phyloP scores from a whole-genome alignment of 768 basidiomycete species.

The Amanita rubescens region DNA sequence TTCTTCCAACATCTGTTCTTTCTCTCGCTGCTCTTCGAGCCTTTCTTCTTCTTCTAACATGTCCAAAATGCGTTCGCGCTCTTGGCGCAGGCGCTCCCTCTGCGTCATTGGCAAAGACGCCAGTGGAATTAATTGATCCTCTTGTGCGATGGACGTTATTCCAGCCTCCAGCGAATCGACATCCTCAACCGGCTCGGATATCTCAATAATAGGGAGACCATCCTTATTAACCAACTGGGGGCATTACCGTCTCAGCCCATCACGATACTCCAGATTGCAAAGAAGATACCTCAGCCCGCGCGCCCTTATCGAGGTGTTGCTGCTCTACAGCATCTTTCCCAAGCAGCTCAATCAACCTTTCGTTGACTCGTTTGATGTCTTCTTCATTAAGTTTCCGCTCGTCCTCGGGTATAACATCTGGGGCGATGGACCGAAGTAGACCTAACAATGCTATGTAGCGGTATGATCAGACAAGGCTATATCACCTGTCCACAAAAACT shows the following conservation, averaged over 20 bases:
- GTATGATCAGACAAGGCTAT: background rate
- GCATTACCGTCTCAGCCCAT: constrained; percentile 16
- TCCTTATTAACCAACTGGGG: constrained; percentile 66
- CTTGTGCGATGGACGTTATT: constrained; percentile 22
- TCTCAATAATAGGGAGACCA: constrained; percentile 73
- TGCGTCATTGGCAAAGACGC: constrained; percentile 37
- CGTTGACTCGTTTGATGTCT: constrained; percentile 46
- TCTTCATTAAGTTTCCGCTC: constrained; percentile 34
- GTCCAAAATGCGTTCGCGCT: constrained; percentile 61
- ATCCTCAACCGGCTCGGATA: constrained; percentile 48
- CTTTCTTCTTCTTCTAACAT: constrained; percentile 66
- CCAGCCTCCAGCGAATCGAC: constrained; percentile 11
- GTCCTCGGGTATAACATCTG: constrained; percentile 19
- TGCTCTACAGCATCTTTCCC: constrained; percentile 32
- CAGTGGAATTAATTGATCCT: constrained; percentile 40
- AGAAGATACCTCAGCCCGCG: constrained; percentile 56
- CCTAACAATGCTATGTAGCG: constrained; percentile 29
- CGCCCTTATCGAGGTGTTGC: constrained; percentile 32
- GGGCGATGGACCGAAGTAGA: constrained; percentile 32
- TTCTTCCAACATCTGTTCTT: constrained; percentile 31
- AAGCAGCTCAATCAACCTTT: constrained; percentile 53
- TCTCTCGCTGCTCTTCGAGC: constrained; percentile 32
- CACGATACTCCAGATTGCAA: constrained; percentile 8
- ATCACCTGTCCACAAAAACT: background rate
- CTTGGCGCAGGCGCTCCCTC: constrained; percentile 43